These are phyloP conservation scores for Helicocarpus griseus DNA, from an alignment of 2,329 filamentous ascomycete species.

Conservation along the genomic window DNA sequence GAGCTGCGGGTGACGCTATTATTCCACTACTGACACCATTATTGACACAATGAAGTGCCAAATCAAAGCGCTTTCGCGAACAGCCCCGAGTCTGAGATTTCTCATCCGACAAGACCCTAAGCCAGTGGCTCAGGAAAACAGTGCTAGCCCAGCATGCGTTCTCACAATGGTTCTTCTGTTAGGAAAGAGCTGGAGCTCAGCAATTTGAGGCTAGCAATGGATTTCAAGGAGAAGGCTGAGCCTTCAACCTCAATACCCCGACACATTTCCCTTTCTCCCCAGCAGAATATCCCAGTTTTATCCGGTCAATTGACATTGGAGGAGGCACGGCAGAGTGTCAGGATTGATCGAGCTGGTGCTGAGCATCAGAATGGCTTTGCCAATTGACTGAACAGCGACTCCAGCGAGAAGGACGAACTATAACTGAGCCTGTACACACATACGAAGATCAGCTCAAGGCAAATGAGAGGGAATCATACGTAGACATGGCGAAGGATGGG, in stretches of 20 bases:
- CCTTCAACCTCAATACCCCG: conserved; percentile 74
- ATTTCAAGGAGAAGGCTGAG: conserved; percentile 63
- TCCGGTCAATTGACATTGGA: conserved; percentile 12
- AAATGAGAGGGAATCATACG: conserved; percentile 43
- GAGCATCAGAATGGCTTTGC: conserved; percentile 25
- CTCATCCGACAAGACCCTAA: conserved; percentile 73
- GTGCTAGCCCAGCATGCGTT: conserved; percentile 40
- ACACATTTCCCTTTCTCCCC: conserved; percentile 29
- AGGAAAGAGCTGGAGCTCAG: conserved; percentile 11
- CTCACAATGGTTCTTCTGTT: conserved; percentile 6
- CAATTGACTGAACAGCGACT: conserved; percentile 29
- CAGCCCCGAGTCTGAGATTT: conserved; percentile 24
- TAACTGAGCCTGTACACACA: conserved; percentile 50
- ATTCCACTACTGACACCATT: conserved; percentile 11
- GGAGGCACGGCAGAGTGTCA: conserved; percentile 18
- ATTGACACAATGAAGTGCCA: not conserved
- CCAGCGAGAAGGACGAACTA: conserved; percentile 80
- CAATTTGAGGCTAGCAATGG: conserved; percentile 52
- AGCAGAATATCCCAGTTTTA: conserved; percentile 4
- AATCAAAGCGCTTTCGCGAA: conserved; percentile 15
- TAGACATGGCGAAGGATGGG: conserved; percentile 50
- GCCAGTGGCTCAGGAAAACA: conserved; percentile 42
- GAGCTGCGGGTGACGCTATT: not conserved
- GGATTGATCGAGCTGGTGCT: conserved; percentile 74
- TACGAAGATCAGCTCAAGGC: conserved; percentile 26